phyloP scores from a whole-genome alignment of 2,329 filamentous ascomycete species.

The Nothophaeocryptopus gaeumannii region DNA sequence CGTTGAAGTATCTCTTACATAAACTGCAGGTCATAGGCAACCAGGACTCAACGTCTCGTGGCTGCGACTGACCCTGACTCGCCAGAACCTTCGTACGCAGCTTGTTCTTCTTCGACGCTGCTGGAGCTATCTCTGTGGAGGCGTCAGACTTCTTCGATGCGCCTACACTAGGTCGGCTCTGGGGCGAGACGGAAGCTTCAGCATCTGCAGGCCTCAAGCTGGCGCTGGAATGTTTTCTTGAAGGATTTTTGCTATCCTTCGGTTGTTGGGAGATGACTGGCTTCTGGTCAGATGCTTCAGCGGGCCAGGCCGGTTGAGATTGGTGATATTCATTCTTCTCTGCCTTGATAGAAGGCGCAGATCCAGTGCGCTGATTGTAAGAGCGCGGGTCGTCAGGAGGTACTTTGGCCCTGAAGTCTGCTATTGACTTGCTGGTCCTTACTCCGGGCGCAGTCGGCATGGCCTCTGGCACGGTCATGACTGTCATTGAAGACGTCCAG shows the following conservation, averaged over 20 bases:
- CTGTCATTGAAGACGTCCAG: slow-evolving; percentile 7
- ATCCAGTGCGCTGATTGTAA: slow-evolving; percentile 1
- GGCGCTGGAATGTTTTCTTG: slow-evolving; percentile 12
- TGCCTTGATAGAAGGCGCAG: slow-evolving; percentile 8
- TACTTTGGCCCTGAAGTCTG: slow-evolving; percentile 9
- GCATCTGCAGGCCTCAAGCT: neutral
- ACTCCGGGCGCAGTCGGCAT: slow-evolving; percentile 8
- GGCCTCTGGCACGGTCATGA: slow-evolving; percentile 7
- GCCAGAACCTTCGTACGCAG: slow-evolving; percentile 2
- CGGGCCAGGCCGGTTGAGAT: neutral
- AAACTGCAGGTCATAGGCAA: slow-evolving; percentile 23
- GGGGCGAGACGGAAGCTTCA: no score
- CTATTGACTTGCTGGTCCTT: slow-evolving; percentile 8
- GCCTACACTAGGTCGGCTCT: no score
- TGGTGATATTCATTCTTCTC: neutral
- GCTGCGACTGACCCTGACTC: slow-evolving; percentile 3
- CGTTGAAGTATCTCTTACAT: slow-evolving; percentile 25
- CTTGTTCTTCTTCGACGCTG: neutral
- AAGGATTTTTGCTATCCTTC: neutral
- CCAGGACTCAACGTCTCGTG: slow-evolving; percentile 16
- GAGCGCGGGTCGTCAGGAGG: slow-evolving; percentile 5
- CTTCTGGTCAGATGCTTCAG: slow-evolving; percentile 3
- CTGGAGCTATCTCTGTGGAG: slow-evolving; percentile 1
- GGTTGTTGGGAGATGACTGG: slow-evolving; percentile 7
- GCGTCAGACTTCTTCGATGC: neutral